phyloP scores from a whole-genome alignment of 2,329 filamentous ascomycete genomes.

The Colletotrichum cereale region DNA sequence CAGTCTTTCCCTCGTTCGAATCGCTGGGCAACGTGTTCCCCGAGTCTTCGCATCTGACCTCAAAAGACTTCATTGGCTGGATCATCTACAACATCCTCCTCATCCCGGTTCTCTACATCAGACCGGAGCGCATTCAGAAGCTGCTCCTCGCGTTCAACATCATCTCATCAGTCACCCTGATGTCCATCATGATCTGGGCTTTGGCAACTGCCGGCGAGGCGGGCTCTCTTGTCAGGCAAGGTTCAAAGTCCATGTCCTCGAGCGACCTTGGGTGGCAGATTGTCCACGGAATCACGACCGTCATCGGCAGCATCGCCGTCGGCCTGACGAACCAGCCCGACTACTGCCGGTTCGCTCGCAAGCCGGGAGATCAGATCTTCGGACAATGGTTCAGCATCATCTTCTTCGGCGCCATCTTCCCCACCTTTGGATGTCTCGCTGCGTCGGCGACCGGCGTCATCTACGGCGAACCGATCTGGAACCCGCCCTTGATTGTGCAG shows the following conservation, averaged over 20 bases:
- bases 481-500: constrained; percentile 48
- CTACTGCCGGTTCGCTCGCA: constrained; percentile 56
- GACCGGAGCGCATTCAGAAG: constrained; percentile 54
- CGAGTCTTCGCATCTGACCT: constrained; percentile 42
- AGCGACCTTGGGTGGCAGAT: constrained; percentile 52
- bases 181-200: constrained; percentile 52
- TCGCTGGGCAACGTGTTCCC: constrained; percentile 45
- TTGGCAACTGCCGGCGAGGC: constrained; percentile 49
- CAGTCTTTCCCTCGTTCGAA: constrained; percentile 46
- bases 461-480: constrained; percentile 55
- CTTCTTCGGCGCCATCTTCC: constrained; percentile 54
- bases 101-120: constrained; percentile 57
- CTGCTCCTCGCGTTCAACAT: constrained; percentile 48
- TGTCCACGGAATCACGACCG: constrained; percentile 54
- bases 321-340: constrained; percentile 60
- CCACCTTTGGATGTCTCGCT: constrained; percentile 54
- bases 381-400: constrained; percentile 55
- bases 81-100: constrained; percentile 46
- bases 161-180: constrained; percentile 47
- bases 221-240: constrained; percentile 45
- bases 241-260: constrained; percentile 33
- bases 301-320: constrained; percentile 58
- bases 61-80: constrained; percentile 48
- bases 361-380: constrained; percentile 55
- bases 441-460: constrained; percentile 46